phyloP scores from a whole-genome alignment of 164 flowering plant genomes.

The Chimonanthus praecox region DNA sequence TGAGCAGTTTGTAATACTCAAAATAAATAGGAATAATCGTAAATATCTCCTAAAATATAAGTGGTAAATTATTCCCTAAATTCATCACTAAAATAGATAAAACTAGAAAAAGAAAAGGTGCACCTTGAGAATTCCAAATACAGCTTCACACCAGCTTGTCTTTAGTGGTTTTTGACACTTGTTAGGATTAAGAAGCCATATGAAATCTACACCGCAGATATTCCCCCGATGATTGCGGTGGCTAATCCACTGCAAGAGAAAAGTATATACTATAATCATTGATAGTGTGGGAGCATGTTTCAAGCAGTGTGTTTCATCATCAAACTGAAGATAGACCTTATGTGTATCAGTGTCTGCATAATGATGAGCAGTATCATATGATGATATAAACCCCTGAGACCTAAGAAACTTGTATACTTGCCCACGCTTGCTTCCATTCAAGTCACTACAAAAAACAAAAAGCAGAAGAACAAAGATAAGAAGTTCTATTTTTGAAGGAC shows the following conservation, averaged over 20 bases:
- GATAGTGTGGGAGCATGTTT: not conserved
- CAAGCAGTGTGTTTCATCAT: not conserved
- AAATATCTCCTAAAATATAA: too few species aligned
- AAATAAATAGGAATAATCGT: too few species aligned
- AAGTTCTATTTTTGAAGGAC: not conserved
- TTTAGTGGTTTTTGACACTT: slow-evolving; percentile 59
- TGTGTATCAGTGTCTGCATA: slow-evolving; percentile 77
- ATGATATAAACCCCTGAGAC: slow-evolving; percentile 92
- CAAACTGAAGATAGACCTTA: slow-evolving; percentile 44
- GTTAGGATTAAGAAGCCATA: slow-evolving; percentile 95
- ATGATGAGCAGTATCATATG: slow-evolving; percentile 95
- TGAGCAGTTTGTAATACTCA: too few species aligned
- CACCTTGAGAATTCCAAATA: slow-evolving; percentile 90
- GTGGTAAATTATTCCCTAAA: too few species aligned
- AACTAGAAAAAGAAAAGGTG: not conserved
- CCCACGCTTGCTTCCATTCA: slow-evolving; percentile 99
- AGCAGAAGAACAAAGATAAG: not conserved
- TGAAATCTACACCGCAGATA: slow-evolving; percentile 94
- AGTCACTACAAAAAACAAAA: slow-evolving; percentile 47
- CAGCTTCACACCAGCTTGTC: slow-evolving; percentile 90
- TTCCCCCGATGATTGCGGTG: slow-evolving; percentile 94
- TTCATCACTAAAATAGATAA: too few species aligned
- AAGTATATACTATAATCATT: not conserved
- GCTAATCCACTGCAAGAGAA: slow-evolving; percentile 75
- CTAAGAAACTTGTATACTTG: slow-evolving; percentile 92